Evolutionary conservation across 805 yeast species (phyloP).

Genomic region (Lachancea lanzarotensis): DNA sequence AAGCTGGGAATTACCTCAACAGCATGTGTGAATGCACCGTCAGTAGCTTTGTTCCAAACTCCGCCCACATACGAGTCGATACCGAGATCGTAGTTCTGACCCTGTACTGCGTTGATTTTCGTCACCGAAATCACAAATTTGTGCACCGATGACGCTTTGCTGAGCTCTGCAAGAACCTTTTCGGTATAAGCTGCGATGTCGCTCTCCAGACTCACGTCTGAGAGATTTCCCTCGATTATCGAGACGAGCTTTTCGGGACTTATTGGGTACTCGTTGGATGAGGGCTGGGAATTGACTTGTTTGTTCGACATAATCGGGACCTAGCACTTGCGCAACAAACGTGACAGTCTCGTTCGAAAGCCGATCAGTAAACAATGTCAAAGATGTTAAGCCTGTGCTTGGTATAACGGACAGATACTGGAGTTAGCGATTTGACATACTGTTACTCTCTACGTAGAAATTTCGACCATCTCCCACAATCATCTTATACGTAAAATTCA

Average conservation of each 20-base stretch:
- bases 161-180: conserved; percentile 32
- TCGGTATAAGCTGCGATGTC: conserved; percentile 25
- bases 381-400: too few relatives aligned
- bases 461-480: too few relatives aligned
- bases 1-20: conserved; percentile 15
- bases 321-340: too few relatives aligned
- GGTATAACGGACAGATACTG: too few relatives aligned
- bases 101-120: conserved; percentile 23
- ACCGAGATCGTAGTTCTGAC: conserved; percentile 8
- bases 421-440: too few relatives aligned
- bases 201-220: background rate
- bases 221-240: conserved; percentile 1
- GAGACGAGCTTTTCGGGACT: conserved; percentile 1
- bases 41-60: conserved; percentile 50
- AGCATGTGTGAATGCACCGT: conserved; percentile 43
- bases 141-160: conserved; percentile 44
- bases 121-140: conserved; percentile 49
- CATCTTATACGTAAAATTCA: too few relatives aligned
- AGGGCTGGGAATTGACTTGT: conserved; percentile 5
- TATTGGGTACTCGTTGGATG: conserved; percentile 2
- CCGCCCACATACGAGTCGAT: conserved; percentile 42
- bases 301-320: background rate
- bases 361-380: too few relatives aligned
- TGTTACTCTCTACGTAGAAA: too few relatives aligned
- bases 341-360: too few relatives aligned